Percentiles rank a stretch among this genome's conserved stretches.
Conservation (phyloP, 495 filamentous ascomycete genomes). For the Tuber brumale region DNA sequence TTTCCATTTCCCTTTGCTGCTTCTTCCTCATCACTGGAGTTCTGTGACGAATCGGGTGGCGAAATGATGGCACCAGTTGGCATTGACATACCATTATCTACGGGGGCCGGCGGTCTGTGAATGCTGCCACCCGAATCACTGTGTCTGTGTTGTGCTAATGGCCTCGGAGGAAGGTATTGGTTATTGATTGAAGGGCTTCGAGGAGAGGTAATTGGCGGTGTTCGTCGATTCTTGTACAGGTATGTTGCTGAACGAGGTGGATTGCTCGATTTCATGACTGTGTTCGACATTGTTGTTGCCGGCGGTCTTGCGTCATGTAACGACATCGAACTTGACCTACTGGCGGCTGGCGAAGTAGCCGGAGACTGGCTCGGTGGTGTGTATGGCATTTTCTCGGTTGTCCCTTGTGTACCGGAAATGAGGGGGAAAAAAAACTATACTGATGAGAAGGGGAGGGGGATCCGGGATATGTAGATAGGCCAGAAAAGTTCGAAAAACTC, state of each 20-base stretch:
- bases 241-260: slow-evolving; percentile 50
- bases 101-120: slow-evolving; percentile 71
- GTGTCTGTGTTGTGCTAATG: slow-evolving; percentile 39
- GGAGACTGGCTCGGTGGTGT: slow-evolving; percentile 83
- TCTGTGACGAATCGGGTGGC: slow-evolving; percentile 72
- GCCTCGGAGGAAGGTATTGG: slow-evolving; percentile 14
- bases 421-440: slow-evolving; percentile 30
- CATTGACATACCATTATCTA: slow-evolving; percentile 53
- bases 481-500: slow-evolving; percentile 40
- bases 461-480: slow-evolving; percentile 31
- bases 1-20: slow-evolving; percentile 43
- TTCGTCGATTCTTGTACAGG: slow-evolving; percentile 60
- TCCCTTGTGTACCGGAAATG: slow-evolving; percentile 33
- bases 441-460: slow-evolving; percentile 10
- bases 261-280: slow-evolving; percentile 45
- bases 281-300: slow-evolving; percentile 55
- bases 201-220: slow-evolving; percentile 51
- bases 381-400: slow-evolving; percentile 76
- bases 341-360: slow-evolving; percentile 57
- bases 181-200: slow-evolving; percentile 25
- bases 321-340: slow-evolving; percentile 41
- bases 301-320: slow-evolving; percentile 50
- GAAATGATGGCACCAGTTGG: slow-evolving; percentile 76
- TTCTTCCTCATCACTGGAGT: slow-evolving; percentile 80
- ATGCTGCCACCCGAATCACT: slow-evolving; percentile 50